Evolutionary conservation across 257 asterid genomes (phyloP), one percentile per base, ranked within the genome.

Genomic region (Nicotiana otophora): DNA sequence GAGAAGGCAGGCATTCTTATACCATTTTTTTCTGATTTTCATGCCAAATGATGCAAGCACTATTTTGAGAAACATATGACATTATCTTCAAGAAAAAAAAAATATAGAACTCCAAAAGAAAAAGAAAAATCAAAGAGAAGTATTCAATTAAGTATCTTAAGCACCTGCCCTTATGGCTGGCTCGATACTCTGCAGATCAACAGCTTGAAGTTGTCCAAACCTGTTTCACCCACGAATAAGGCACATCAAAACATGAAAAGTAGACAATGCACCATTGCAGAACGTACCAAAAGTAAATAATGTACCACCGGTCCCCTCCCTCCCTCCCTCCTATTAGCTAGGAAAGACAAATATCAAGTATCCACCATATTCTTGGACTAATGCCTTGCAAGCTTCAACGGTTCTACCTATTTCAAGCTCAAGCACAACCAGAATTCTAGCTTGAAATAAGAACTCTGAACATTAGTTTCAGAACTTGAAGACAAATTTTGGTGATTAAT

Each of bases 141-240:
- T 64, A 62, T 66, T 7, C 48, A 14, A 20, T 57, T 64, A 65
- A 77, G 76, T 26, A 64, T 77, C 33, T 77, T 8, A 82, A 39
- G 78, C 33, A 93, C 99, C 99, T 91, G 98, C 97, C 83, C 97
- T 90, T 65, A 96, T 82, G 78, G 98, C 93, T 58, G 99, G 98
- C 88, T 92, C 97, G 68, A 96, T 69, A 84, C 92, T 94, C 84
- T 89, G 87, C 75, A 96, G 95, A 87, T 93, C 99, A 83, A 93
- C 95, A 2, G 91, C 95, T 88, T 96, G 96, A 87, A 96, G 98
- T 88, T 96, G 96, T 83, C 98, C 95, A 85, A 94, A 93, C 97
- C 87, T 88, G 78, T 82, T 53, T 6, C 66, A n/a, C 66, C 33
- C 23, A 4, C 1, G 31, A 23, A 10, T 2, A 10, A 8, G 6